These are phyloP conservation scores for Hansfordia pulvinata DNA, from an alignment of 2,329 filamentous ascomycete genomes.

Conservation along the genomic window DNA sequence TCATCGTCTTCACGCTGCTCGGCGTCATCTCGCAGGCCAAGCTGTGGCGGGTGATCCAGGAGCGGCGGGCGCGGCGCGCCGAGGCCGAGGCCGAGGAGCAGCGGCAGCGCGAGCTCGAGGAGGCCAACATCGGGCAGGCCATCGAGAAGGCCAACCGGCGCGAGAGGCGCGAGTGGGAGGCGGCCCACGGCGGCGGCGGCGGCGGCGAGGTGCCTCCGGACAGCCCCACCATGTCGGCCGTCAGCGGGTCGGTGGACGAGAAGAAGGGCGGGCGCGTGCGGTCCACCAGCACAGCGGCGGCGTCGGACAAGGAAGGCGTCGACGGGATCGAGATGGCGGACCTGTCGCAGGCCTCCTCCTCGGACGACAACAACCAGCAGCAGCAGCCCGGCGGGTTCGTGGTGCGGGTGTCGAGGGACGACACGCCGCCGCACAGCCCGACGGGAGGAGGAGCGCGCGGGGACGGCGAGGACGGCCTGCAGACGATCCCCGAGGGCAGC, in stretches of 20 bases:
- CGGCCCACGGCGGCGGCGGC: slow-evolving; percentile 52
- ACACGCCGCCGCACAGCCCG: no score
- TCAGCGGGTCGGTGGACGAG: slow-evolving; percentile 33
- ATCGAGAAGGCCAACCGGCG: slow-evolving; percentile 47
- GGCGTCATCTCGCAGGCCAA: slow-evolving; percentile 77
- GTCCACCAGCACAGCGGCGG: slow-evolving; percentile 16
- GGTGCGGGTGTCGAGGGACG: no score
- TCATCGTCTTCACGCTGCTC: slow-evolving; percentile 58
- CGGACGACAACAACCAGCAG: no score
- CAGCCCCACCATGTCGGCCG: slow-evolving; percentile 33
- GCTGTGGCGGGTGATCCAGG: slow-evolving; percentile 69
- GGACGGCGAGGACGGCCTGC: slow-evolving; percentile 39
- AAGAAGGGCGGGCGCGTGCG: slow-evolving; percentile 18
- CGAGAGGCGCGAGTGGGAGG: slow-evolving; percentile 63
- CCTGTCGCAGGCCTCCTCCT: slow-evolving; percentile 21
- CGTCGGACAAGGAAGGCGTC: slow-evolving; percentile 22
- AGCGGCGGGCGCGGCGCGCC: slow-evolving; percentile 40
- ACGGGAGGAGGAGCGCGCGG: slow-evolving; percentile 25
- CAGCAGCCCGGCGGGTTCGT: no score
- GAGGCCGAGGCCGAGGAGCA: slow-evolving; percentile 34
- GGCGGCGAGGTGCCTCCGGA: slow-evolving; percentile 18
- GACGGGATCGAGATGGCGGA: slow-evolving; percentile 42
- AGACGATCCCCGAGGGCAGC: slow-evolving; percentile 11
- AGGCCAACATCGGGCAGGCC: slow-evolving; percentile 56
- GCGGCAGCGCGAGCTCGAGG: slow-evolving; percentile 32